Evolutionary conservation across 371 early-diverging fungal genomes (phyloP).

Genomic region (Enteropsectra breve): DNA sequence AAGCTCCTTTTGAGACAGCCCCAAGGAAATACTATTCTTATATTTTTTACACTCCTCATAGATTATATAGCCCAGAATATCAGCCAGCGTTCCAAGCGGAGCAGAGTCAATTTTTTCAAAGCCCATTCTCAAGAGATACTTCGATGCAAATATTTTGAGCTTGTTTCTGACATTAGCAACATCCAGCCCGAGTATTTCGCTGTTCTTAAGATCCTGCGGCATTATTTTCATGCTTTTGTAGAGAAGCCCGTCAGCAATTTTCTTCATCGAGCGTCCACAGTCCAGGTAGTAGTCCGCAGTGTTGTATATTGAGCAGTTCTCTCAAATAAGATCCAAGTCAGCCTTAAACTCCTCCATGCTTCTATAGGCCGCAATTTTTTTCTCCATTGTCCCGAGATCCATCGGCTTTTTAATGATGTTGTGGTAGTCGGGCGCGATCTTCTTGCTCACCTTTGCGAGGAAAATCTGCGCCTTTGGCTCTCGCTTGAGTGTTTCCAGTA

Average conservation of each 20-base stretch:
- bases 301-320: slow-evolving; percentile 53
- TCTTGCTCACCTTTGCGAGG: slow-evolving; percentile 40
- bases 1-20: too few species aligned
- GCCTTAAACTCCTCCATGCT: slow-evolving; percentile 46
- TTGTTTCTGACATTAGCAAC: background rate
- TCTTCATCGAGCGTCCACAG: slow-evolving; percentile 34
- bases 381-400: slow-evolving; percentile 72
- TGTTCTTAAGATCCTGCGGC: background rate
- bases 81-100: too few species aligned
- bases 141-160: background rate
- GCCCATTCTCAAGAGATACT: background rate
- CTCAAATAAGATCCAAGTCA: slow-evolving; percentile 51
- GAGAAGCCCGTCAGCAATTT: slow-evolving; percentile 8
- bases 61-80: too few species aligned
- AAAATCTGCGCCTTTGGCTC: slow-evolving; percentile 34
- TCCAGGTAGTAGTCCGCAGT: slow-evolving; percentile 31
- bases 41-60: too few species aligned
- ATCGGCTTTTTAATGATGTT: slow-evolving; percentile 89
- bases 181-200: background rate
- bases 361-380: slow-evolving; percentile 61
- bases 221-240: background rate
- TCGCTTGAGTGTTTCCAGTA: slow-evolving; percentile 25
- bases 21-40: too few species aligned
- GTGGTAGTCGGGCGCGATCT: slow-evolving; percentile 80
- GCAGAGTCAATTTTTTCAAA: too few species aligned